Conservation (phyloP, 768 basidiomycete species). For the Rhodotorula diobovata region DNA sequence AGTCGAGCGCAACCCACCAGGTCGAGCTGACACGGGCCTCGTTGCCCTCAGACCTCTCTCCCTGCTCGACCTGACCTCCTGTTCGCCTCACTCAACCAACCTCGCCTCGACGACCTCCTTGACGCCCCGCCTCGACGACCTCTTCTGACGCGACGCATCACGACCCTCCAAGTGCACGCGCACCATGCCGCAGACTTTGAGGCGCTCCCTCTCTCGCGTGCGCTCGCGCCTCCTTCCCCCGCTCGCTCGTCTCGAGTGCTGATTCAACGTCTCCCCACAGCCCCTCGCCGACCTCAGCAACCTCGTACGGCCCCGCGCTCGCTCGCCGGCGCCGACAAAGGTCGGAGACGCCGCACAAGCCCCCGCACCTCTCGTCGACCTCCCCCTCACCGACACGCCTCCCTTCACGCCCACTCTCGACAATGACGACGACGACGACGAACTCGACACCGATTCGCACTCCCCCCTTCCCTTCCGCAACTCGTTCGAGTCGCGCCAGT, state of each 20-base stretch:
- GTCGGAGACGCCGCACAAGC: neutral
- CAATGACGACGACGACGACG: neutral
- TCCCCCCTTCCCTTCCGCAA: neutral
- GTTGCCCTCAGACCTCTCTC: no score
- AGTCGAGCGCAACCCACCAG: neutral
- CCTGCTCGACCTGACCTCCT: no score
- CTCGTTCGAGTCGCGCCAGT: slow-evolving; percentile 4
- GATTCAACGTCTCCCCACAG: neutral
- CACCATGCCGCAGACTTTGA: neutral
- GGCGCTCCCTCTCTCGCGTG: neutral
- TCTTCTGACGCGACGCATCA: neutral
- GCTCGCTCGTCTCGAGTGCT: neutral
- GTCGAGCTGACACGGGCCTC: neutral
- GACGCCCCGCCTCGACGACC: neutral
- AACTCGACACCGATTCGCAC: neutral
- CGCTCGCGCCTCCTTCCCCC: neutral
- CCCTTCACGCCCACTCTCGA: neutral
- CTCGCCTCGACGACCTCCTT: neutral
- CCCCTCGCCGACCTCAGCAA: slow-evolving; percentile 18
- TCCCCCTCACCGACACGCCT: neutral
- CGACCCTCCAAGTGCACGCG: neutral
- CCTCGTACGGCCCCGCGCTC: neutral
- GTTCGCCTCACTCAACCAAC: neutral
- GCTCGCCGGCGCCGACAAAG: neutral
- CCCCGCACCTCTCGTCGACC: neutral